Evolutionary conservation across 2,329 filamentous ascomycete genomes (phyloP).

Genomic region (Teratosphaeria viscida): DNA sequence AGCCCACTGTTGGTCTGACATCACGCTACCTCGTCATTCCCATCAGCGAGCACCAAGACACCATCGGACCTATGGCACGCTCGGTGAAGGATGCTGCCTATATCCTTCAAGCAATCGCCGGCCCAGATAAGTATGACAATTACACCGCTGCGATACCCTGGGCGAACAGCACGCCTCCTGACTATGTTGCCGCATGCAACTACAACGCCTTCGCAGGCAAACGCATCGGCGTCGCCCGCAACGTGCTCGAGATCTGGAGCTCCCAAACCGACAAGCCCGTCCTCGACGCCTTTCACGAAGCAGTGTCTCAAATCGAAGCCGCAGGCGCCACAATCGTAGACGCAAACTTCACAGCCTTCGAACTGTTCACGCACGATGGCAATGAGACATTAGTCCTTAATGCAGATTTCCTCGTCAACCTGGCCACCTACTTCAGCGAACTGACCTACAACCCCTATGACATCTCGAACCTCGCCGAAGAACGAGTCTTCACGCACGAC

Average conservation of each 20-base stretch:
- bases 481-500: constrained; percentile 46
- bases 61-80: constrained; percentile 47
- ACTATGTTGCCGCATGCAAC: constrained; percentile 51
- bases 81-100: constrained; percentile 50
- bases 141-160: constrained; percentile 50
- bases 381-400: constrained; percentile 39
- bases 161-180: constrained; percentile 35
- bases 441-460: constrained; percentile 49
- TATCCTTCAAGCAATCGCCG: constrained; percentile 49
- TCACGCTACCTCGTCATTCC: constrained; percentile 55
- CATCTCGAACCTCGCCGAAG: constrained; percentile 41
- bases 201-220: constrained; percentile 39
- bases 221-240: constrained; percentile 54
- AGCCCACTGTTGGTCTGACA: constrained; percentile 56
- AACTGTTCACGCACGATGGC: constrained; percentile 32
- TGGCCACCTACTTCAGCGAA: constrained; percentile 47
- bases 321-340: constrained; percentile 53
- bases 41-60: constrained; percentile 48
- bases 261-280: constrained; percentile 29
- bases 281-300: constrained; percentile 46
- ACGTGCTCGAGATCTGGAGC: constrained; percentile 38
- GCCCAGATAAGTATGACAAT: constrained; percentile 43
- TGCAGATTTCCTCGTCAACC: constrained; percentile 49
- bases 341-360: constrained; percentile 47
- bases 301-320: constrained; percentile 41